Base-by-base conservation (phyloP, 2,329 filamentous ascomycete genomes). In the Xylaria sp. region DNA sequence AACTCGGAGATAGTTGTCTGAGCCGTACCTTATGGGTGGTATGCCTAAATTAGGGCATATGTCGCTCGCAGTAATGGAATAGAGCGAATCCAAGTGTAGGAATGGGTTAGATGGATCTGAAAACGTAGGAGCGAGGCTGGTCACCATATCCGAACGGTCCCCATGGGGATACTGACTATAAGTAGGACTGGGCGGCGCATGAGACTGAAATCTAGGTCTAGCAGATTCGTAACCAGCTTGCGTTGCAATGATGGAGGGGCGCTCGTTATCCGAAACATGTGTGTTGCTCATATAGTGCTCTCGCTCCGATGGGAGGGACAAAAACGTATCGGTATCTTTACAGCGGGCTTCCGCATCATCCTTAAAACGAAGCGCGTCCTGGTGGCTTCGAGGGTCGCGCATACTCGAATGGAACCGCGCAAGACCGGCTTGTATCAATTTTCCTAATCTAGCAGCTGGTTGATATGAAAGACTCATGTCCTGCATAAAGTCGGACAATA, bases 401-500 rank as follows among this genome's bases (percentile, higher is more conserved):
- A 55, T 33, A 12, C 60, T 43, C 1, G 46, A 18, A 6, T 60
- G 58, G 18, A 71, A 25, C 4, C 69, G 69, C 33, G 69, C 20
- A 9, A 71, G 64, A n/a, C 69, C 51, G 5, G 62, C 57, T 28
- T 70, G 66, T 23, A 70, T 51, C n/a, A 70, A 33, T 3, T 52
- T 63, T 2, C 36, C 46, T 67, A 68, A 62, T 33, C 41, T 62
- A 18, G 56, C 56, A 13, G 71, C 69, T 8, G 71, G 71, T 13
- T 71, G 62, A 51, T 70, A 72, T 13, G 65, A 62, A 36, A 55
- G 64, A 49, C 71, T 71, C 67, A 72, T 72, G n/a, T 31, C 48
- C 13, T 33, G 55, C 41, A 71, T 64, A 3, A 65, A 56, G 18
- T 69, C 66, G 5, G 49, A 51, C 3, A 72, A 12, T 25, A 68